Base-by-base conservation (phyloP, 306 rosid species). In the Fragaria nilgerrensis region DNA sequence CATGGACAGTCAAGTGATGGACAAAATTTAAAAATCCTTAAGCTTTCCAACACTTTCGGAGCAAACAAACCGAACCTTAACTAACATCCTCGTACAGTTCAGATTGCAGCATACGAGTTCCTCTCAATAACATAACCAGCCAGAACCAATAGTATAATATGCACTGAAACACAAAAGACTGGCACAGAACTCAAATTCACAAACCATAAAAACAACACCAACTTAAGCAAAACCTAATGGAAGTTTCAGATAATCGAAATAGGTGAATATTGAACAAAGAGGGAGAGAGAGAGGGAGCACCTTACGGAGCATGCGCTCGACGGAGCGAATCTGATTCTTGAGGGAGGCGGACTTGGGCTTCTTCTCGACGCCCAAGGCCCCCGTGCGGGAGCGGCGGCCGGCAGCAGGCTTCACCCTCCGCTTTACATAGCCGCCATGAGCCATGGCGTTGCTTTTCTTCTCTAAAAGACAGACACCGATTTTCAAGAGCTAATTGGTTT, bases 321-420 rank as follows among this genome's bases (percentile, higher is more conserved):
- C 70, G 70, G 99, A 95, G 62, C 99, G 94, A 84, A 95, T 90
- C 90, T 90, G 97, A 84, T 95, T 92, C 85, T 95, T 95, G 80
- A 95, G 97, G 39, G 97, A 89, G 49, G 87, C 93, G 34, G 96
- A 78, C 80, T 92, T 95, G 74, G 92, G 86, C 83, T 88, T 91
- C 87, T 95, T 95, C 70, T 86, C 82, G 34, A 81, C 79, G 27
- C 88, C 89, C 66, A 87, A 70, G 17, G n/a, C 50, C 1, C 84
- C 59, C 2, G 86, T 81, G 80, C 90, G 90, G 29, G 97, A 90
- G 68, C 97, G 91, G 44, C 97, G 97, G 19, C 80, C 89, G 1
- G 96, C 77, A 0, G 97, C 74, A 10, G 94, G 84, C 73, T 88
- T 90, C 52, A 87, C 96, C 82, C 97, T 88, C 79, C 99, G 97